A percentile compares a stretch with the other conserved stretches of the same genome.
phyloP scores from a whole-genome alignment of 192 early-diverging fungal genomes.

The Entophlyctis luteolus region DNA sequence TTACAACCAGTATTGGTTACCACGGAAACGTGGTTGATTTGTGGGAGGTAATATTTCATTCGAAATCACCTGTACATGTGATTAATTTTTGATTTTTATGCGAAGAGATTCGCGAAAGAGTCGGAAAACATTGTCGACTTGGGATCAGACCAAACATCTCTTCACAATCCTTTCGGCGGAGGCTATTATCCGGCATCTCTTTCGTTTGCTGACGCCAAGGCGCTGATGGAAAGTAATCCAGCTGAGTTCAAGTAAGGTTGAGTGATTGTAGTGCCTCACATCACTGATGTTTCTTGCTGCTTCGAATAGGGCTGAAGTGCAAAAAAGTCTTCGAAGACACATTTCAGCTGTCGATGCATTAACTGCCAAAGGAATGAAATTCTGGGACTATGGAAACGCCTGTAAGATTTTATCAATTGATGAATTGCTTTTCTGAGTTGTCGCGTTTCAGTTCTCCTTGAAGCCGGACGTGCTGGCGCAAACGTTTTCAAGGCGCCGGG shows the following conservation, averaged over 20 bases:
- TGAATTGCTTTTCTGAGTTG: background rate
- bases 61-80: background rate
- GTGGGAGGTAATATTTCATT: conserved; percentile 16
- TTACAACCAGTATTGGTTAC: conserved; percentile 21
- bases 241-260: conserved; percentile 14
- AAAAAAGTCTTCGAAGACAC: conserved; percentile 19
- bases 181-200: conserved; percentile 24
- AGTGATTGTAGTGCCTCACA: background rate
- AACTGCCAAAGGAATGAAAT: conserved; percentile 18
- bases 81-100: background rate
- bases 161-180: conserved; percentile 29
- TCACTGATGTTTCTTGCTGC: background rate
- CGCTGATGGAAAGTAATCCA: conserved; percentile 21
- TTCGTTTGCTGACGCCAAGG: conserved; percentile 13
- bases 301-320: conserved; percentile 2
- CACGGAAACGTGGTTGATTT: conserved; percentile 28
- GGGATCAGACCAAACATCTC: conserved; percentile 25
- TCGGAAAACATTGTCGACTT: conserved; percentile 16
- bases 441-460: conserved; percentile 2
- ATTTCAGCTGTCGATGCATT: conserved; percentile 10
- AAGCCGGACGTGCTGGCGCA: conserved; percentile 21
- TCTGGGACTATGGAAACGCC: conserved; percentile 25
- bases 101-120: background rate
- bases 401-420: background rate
- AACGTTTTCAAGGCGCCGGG: conserved; percentile 11